These are phyloP conservation scores for Xerocomellus chrysenteron DNA, from an alignment of 768 basidiomycete species.

Conservation along the genomic window DNA sequence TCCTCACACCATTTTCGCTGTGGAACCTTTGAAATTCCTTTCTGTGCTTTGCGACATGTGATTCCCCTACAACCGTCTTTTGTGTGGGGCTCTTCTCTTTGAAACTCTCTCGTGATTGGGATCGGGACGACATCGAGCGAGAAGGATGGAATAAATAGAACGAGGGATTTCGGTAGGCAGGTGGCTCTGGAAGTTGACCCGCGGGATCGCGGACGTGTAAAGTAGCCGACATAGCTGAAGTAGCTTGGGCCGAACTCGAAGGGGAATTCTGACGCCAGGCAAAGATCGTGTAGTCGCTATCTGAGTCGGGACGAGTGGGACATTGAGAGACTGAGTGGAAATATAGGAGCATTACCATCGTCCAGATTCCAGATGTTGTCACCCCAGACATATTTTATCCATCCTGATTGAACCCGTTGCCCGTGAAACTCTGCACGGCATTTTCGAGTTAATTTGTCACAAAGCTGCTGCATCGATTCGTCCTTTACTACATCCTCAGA, in stretches of 20 bases:
- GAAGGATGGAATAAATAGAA: conserved; percentile 60
- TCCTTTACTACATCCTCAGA: conserved; percentile 52
- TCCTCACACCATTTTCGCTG: conserved; percentile 88
- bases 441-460: conserved; percentile 72
- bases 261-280: conserved; percentile 62
- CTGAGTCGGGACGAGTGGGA: conserved; percentile 34
- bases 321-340: neutral
- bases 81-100: conserved; percentile 42
- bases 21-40: conserved; percentile 86
- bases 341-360: conserved; percentile 57
- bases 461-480: conserved; percentile 62
- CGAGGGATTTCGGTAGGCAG: conserved; percentile 66
- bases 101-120: conserved; percentile 35
- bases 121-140: conserved; percentile 29
- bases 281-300: conserved; percentile 88
- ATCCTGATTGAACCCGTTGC: conserved; percentile 67
- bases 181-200: conserved; percentile 54
- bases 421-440: conserved; percentile 54
- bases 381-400: conserved; percentile 86
- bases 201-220: conserved; percentile 64
- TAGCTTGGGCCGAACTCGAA: conserved; percentile 20
- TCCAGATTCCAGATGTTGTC: conserved; percentile 82
- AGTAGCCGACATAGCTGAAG: conserved; percentile 30
- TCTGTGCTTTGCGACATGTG: conserved; percentile 61
- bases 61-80: conserved; percentile 29